Evolutionary conservation across 116 monocot species (phyloP).

Genomic region (Thalassia testudinum): DNA sequence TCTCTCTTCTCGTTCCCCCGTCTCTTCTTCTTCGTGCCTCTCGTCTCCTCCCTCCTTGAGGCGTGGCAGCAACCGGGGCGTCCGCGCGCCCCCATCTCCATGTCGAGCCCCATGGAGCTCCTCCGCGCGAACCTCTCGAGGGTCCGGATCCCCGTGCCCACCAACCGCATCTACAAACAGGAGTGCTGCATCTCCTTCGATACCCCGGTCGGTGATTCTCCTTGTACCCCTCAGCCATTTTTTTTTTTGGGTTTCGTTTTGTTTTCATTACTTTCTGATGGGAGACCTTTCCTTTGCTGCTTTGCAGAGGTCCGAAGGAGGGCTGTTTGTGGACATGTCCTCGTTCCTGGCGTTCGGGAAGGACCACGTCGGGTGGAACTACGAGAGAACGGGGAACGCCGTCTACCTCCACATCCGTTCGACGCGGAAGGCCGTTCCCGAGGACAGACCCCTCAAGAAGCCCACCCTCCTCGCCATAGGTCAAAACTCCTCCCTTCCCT

Average conservation of each 20-base stretch:
- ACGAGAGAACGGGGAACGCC: slow-evolving; percentile 65
- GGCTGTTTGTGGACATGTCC: slow-evolving; percentile 69
- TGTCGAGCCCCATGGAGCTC: slow-evolving; percentile 48
- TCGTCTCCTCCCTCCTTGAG: no score
- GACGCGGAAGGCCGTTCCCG: slow-evolving; percentile 38
- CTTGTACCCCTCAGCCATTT: not conserved
- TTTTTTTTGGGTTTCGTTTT: not conserved
- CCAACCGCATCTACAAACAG: slow-evolving; percentile 80
- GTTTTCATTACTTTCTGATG: not conserved
- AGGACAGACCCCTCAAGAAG: slow-evolving; percentile 89
- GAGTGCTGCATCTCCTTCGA: slow-evolving; percentile 99
- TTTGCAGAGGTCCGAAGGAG: slow-evolving; percentile 73
- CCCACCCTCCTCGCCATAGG: slow-evolving; percentile 87
- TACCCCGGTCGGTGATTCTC: slow-evolving; percentile 35
- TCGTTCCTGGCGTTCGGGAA: slow-evolving; percentile 85
- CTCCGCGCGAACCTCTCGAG: slow-evolving; percentile 64
- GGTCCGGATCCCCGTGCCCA: slow-evolving; percentile 88
- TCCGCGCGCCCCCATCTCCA: no score
- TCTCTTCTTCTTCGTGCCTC: no score
- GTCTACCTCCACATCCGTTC: slow-evolving; percentile 84
- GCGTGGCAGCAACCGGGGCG: no score
- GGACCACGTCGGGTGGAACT: slow-evolving; percentile 84
- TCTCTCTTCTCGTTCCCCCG: no score
- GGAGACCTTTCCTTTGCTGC: not conserved
- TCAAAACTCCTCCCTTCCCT: no score